Evolutionary conservation across 345 rosid species (phyloP).

Genomic region (Salix dunnii): DNA sequence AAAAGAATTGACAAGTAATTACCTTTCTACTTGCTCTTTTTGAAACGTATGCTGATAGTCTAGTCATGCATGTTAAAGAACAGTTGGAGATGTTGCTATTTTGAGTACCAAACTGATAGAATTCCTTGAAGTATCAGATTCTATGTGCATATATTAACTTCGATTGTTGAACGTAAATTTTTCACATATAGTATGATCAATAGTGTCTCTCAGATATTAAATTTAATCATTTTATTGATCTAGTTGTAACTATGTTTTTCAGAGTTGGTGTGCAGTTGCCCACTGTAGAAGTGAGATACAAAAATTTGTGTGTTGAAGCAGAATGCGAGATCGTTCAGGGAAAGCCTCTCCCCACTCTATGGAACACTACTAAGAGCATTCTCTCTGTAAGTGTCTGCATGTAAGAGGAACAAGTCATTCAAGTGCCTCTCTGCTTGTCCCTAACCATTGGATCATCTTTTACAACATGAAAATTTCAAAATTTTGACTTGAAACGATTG

Average conservation of each 20-base stretch:
- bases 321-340: constrained; percentile 64
- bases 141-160: too few species aligned
- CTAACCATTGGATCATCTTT: background rate
- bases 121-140: background rate
- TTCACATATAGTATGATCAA: background rate
- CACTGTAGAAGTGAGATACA: constrained; percentile 59
- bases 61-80: background rate
- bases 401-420: background rate
- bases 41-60: too few species aligned
- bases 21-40: background rate
- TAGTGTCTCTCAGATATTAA: too few species aligned
- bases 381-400: constrained; percentile 42
- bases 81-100: background rate
- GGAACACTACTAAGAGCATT: constrained; percentile 48
- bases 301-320: constrained; percentile 52
- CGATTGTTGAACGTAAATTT: background rate
- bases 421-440: too few species aligned
- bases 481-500: background rate
- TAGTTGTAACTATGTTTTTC: background rate
- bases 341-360: constrained; percentile 73
- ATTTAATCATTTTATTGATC: background rate
- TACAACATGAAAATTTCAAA: background rate
- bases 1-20: constrained; percentile 53
- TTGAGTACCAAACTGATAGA: background rate
- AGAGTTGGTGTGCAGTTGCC: constrained; percentile 69